Evolutionary conservation across 192 early-diverging fungal species (phyloP).

Genomic region (Backusella liffmaniae): DNA sequence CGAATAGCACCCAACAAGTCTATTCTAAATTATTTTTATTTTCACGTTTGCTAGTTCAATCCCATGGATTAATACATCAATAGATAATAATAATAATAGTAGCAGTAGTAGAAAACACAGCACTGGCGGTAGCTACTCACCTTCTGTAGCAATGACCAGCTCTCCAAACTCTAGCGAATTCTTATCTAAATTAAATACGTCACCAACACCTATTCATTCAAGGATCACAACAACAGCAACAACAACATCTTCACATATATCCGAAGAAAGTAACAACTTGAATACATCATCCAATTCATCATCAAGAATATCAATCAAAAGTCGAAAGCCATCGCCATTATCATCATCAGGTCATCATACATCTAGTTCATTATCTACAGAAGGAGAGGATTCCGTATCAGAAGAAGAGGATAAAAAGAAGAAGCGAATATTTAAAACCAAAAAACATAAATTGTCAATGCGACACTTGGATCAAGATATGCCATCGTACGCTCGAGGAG

Average conservation of each 20-base stretch:
- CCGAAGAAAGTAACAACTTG: not conserved
- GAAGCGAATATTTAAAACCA: not conserved
- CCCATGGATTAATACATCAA: conserved; percentile 15
- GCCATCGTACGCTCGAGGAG: not conserved
- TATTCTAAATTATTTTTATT: not conserved
- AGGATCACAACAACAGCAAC: not conserved
- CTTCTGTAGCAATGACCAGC: not conserved
- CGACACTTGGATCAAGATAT: conserved; percentile 11
- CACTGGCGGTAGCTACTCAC: not conserved
- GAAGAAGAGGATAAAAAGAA: not conserved
- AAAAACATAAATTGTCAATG: not conserved
- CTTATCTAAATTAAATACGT: not conserved
- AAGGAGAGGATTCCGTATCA: not conserved
- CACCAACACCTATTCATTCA: not conserved
- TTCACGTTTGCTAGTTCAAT: not conserved
- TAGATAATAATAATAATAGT: not conserved
- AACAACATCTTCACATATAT: not conserved
- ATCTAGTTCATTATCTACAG: not conserved
- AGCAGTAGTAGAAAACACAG: not conserved
- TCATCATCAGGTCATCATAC: not conserved
- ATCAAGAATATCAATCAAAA: not conserved
- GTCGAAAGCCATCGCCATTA: not conserved
- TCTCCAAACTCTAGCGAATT: not conserved
- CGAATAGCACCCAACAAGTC: not conserved
- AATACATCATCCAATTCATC: not conserved